Conservation (phyloP, 2,329 filamentous ascomycete species). For the Fusarium piperis region DNA sequence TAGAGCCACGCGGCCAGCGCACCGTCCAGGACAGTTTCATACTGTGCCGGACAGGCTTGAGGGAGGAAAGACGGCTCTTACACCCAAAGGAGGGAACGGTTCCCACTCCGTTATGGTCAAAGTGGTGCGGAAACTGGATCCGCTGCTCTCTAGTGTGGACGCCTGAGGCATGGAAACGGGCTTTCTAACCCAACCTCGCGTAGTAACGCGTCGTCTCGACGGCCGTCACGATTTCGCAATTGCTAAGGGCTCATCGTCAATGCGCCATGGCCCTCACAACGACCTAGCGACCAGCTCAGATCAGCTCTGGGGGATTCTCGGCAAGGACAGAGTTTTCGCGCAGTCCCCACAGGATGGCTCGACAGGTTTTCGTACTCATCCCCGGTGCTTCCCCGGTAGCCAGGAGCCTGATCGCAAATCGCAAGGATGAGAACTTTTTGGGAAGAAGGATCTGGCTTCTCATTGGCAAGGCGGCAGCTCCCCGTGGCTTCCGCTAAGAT, state of each 20-base stretch:
- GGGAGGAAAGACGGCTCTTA: constrained; percentile 28
- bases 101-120: constrained; percentile 25
- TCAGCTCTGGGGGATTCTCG: constrained; percentile 1
- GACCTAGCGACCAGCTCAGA: background rate
- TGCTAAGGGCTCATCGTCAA: constrained; percentile 6
- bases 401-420: constrained; percentile 6
- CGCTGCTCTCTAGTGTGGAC: constrained; percentile 17
- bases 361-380: background rate
- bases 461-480: constrained; percentile 37
- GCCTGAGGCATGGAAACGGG: constrained; percentile 25
- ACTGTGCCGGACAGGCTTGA: constrained; percentile 30
- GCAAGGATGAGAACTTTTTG: constrained; percentile 26
- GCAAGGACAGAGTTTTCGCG: constrained; percentile 9
- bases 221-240: constrained; percentile 10
- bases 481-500: constrained; percentile 30
- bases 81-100: constrained; percentile 19
- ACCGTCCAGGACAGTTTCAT: constrained; percentile 27
- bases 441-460: constrained; percentile 11
- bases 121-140: constrained; percentile 10
- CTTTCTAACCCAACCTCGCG: background rate
- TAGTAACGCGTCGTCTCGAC: constrained; percentile 2
- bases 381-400: constrained; percentile 1
- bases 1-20: constrained; percentile 29
- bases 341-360: constrained; percentile 5
- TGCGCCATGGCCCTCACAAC: background rate